A percentile compares a stretch with the other conserved stretches of the same genome.
Conservation (phyloP, 2,329 filamentous ascomycete genomes). For the Botryosphaeria dothidea region DNA sequence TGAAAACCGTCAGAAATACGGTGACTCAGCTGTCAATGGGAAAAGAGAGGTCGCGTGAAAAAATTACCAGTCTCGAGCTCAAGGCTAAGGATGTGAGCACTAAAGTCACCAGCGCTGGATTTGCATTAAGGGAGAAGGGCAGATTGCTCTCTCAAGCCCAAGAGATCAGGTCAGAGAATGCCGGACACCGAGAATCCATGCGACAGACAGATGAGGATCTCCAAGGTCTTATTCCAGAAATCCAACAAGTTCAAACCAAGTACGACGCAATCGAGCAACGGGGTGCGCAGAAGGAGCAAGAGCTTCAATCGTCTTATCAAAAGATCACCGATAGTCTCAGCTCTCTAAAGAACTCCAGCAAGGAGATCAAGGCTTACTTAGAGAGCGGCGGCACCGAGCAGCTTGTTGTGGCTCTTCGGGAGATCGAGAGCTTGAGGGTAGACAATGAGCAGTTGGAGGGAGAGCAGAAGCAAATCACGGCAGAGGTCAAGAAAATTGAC, state of each 20-base stretch:
- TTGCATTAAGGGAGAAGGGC: constrained; percentile 80
- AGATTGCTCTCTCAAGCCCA: constrained; percentile 71
- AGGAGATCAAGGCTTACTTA: constrained; percentile 78
- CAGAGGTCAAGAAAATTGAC: constrained; percentile 74
- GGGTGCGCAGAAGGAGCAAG: constrained; percentile 71
- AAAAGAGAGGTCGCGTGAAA: constrained; percentile 68
- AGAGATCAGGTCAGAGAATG: constrained; percentile 67
- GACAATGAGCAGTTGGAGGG: constrained; percentile 66
- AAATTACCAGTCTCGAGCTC: constrained; percentile 71
- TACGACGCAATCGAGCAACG: constrained; percentile 75
- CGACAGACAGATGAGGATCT: constrained; percentile 71
- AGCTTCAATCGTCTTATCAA: constrained; percentile 69
- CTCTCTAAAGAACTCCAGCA: constrained; percentile 73
- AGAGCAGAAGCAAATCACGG: constrained; percentile 67
- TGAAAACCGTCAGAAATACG: constrained; percentile 62
- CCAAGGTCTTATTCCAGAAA: constrained; percentile 71
- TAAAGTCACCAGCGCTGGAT: constrained; percentile 68
- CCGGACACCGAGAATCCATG: constrained; percentile 69
- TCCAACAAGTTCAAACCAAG: constrained; percentile 72
- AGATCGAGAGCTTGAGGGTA: constrained; percentile 68
- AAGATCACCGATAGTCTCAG: constrained; percentile 72
- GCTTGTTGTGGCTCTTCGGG: constrained; percentile 67
- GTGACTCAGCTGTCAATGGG: constrained; percentile 68
- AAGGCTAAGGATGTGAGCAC: constrained; percentile 74
- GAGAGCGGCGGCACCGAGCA: constrained; percentile 72